Conservation (phyloP, 768 basidiomycete genomes). For the Phlegmacium glaucopus region DNA sequence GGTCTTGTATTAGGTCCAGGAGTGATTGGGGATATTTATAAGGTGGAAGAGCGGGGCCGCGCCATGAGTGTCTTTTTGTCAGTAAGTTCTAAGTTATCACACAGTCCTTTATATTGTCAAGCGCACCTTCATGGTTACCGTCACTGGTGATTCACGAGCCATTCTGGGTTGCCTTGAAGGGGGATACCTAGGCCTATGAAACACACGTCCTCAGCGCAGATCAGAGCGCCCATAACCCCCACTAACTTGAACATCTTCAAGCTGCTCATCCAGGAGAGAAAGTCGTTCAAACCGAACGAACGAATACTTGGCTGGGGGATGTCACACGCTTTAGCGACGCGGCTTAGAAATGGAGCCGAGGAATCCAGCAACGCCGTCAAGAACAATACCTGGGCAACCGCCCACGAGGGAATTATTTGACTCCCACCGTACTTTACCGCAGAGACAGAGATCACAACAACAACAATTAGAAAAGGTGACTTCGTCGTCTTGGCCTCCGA, state of each 20-base stretch:
- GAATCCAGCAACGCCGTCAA: conserved; percentile 31
- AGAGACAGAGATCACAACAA: conserved; percentile 46
- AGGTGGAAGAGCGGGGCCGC: too few species aligned
- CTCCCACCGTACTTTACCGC: conserved; percentile 59
- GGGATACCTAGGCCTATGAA: conserved; percentile 28
- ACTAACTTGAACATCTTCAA: conserved; percentile 33
- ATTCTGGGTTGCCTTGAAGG: conserved; percentile 28
- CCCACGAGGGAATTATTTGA: conserved; percentile 28
- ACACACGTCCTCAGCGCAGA: conserved; percentile 39
- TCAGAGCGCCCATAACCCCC: conserved; percentile 36
- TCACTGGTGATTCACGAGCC: conserved; percentile 48
- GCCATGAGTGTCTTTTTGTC: too few species aligned
- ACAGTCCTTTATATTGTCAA: conserved; percentile 34
- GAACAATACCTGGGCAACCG: conserved; percentile 31
- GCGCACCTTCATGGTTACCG: conserved; percentile 36
- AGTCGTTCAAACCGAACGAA: conserved; percentile 30
- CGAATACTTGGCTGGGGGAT: conserved; percentile 38
- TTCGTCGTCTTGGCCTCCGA: conserved; percentile 55
- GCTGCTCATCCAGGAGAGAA: conserved; percentile 37
- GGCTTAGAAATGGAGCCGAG: conserved; percentile 39
- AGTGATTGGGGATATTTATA: too few species aligned
- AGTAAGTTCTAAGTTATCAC: too few species aligned
- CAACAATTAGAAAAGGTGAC: conserved; percentile 41
- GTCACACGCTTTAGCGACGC: conserved; percentile 47
- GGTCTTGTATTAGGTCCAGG: too few species aligned